These are phyloP conservation scores for Ustilago trichophora DNA, from an alignment of 1,284 basidiomycete species.

Conservation along the genomic window DNA sequence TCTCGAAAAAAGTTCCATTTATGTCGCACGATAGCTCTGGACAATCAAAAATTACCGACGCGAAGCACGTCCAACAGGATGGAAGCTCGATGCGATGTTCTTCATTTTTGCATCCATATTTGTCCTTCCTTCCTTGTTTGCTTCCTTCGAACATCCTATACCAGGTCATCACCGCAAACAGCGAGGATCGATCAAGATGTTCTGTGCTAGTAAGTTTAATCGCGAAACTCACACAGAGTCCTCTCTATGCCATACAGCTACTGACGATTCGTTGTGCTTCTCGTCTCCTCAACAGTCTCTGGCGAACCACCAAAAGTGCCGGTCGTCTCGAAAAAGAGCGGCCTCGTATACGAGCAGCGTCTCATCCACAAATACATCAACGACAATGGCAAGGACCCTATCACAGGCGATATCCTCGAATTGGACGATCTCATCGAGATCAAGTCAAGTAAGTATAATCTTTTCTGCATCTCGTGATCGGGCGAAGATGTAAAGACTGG, in stretches of 20 bases:
- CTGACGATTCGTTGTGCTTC: constrained; percentile 3
- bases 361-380: constrained; percentile 92
- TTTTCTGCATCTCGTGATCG: neutral
- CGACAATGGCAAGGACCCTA: constrained; percentile 75
- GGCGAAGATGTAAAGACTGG: neutral
- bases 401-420: constrained; percentile 89
- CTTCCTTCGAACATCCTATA: constrained; percentile 1
- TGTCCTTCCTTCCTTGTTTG: too few relatives aligned
- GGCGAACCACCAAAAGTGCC: constrained; percentile 93
- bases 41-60: constrained; percentile 13
- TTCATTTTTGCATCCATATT: constrained; percentile 14
- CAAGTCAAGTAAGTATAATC: constrained; percentile 82
- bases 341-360: constrained; percentile 91
- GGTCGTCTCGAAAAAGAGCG: constrained; percentile 90
- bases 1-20: too few relatives aligned
- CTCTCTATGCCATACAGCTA: neutral
- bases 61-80: constrained; percentile 13
- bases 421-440: constrained; percentile 89
- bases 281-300: constrained; percentile 71
- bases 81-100: neutral
- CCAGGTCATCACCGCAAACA: constrained; percentile 1
- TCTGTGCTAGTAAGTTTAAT: constrained; percentile 33
- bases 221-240: neutral
- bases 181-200: constrained; percentile 11
- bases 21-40: too few relatives aligned